Evolutionary conservation across 129 eudicot species (phyloP), one percentile per base, ranked within the genome.

Genomic region (Escallonia rubra): DNA sequence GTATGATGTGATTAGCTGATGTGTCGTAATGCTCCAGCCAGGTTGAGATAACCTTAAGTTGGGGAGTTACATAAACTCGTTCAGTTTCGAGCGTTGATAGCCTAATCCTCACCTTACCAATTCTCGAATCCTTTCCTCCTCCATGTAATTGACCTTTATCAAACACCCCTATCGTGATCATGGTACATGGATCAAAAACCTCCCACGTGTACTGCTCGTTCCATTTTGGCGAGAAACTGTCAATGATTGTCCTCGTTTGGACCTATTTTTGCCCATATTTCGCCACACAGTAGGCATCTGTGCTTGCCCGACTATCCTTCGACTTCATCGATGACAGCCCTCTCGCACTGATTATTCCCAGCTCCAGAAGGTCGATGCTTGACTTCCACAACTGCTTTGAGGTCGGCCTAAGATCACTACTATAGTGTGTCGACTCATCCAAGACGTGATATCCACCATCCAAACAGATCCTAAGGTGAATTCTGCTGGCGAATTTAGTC

Each of bases 181-280:
- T 86, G 1, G 96, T 91, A 52, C 90, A 87, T 10, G 94, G 97
- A 67, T 91, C 97, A 41, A 64, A 83, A 15, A 91, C 97, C 68
- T 91, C 97, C 97, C 97, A 91, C 1, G 97, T 91, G 76, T 91
- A 91, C 59, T 91, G 97, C 83, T 85, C 97, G 48, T 91, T 91
- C 97, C 97, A 91, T 41, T 67, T 85, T 0, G 98, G 98, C 6
- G 81, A 64, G 47, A 74, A 71, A 47, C 69, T 83, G 38, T 88
- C 98, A 16, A 91, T 82, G 63, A 91, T 83, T 0, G 98, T 85
- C 63, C 98, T 77, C 5, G 98, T 91, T 45, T 96, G 66, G 8
- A 88, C 91, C 98, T 96, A 91, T 63, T 91, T 91, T 6, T 64
- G 80, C 42, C 95, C 96, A 40, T 88, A 91, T 63, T 91, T 91